Conservation (phyloP, 371 early-diverging fungal genomes). For the Zancudomyces culisetae region DNA sequence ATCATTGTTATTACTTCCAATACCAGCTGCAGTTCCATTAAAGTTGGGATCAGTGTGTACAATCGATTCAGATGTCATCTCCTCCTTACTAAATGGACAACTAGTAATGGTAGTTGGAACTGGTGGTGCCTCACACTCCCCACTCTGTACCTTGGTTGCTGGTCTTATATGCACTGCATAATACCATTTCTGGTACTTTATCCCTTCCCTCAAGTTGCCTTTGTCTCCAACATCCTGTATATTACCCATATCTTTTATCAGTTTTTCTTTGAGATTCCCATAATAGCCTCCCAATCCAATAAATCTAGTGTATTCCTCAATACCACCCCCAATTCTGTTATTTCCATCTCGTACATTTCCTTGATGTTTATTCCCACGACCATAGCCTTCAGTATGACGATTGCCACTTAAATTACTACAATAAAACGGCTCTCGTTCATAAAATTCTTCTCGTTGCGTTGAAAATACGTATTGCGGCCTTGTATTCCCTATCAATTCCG, state of each 20-base stretch:
- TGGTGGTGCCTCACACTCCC: conserved; percentile 11
- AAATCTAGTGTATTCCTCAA: conserved; percentile 53
- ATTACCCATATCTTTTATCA: background rate
- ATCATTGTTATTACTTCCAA: too few relatives aligned
- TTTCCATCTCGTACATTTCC: conserved; percentile 18
- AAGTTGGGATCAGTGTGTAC: too few relatives aligned
- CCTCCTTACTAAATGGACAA: conserved; percentile 30
- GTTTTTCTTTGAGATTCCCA: background rate
- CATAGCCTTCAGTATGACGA: too few relatives aligned
- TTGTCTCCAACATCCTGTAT: background rate
- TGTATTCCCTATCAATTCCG: conserved; percentile 25
- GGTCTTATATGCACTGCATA: conserved; percentile 77
- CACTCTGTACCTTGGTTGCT: conserved; percentile 26
- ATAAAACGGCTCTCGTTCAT: conserved; percentile 67
- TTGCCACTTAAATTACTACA: conserved; percentile 27
- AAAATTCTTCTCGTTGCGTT: conserved; percentile 38
- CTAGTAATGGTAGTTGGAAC: conserved; percentile 36
- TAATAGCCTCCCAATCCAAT: conserved; percentile 43
- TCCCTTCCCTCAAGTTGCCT: background rate
- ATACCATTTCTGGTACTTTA: conserved; percentile 43
- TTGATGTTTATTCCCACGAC: too few relatives aligned
- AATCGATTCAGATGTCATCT: conserved; percentile 1
- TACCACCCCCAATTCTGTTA: conserved; percentile 14
- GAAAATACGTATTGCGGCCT: conserved; percentile 85
- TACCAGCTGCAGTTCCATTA: too few relatives aligned